Base-by-base conservation (phyloP, 73 alveolate species). In the Paramecium pentaurelia region DNA sequence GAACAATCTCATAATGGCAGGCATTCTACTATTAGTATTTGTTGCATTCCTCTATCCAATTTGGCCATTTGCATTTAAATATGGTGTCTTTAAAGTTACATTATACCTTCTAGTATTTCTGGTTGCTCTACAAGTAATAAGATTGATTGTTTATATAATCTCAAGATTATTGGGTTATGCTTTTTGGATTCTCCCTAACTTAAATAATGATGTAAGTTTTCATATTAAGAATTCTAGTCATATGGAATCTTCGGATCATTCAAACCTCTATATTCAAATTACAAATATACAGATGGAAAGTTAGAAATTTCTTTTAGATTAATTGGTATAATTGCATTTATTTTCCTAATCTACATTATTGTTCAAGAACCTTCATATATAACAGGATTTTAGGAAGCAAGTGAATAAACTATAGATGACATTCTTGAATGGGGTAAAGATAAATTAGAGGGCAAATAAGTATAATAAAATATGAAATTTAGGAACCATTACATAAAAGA, bases 181-280 rank as follows among this genome's bases (percentile, higher is more conserved):
- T 45, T 80, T 77, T 80, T 80, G 91, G 91, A 80, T 80, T 44
- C 58, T 80, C 5, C 91, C 91, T 0, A 80, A 80, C 27, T 11
- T 80, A n/a, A 42, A 45, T 47, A 64, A 80, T 80, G 91, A 80
- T 27, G 75, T 49, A 80, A 20, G 0, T 54, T 54, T 16, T n/a
- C 32, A 7, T 25, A 42, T 37, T 8, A 30, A 73, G 38, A 36
- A 20, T 4, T n/a, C 5, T 73, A 73, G 87, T 36, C 87, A 37
- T 37, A 73, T 36, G 91, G 91, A 45, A 32, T 80, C 14, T 42
- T 80, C n/a, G 91, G 77, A 80, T 80, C 71, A 22, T 80, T 80
- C 28, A 49, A 45, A 5, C 91, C 77, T 10, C 32, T 80, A 32
- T 44, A 80, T 80, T 80, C 91, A 22, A 45, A 25, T 25, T 80